These are phyloP conservation scores for Paramecium tetraurelia DNA, from an alignment of 73 alveolate genomes.

Conservation along the genomic window DNA sequence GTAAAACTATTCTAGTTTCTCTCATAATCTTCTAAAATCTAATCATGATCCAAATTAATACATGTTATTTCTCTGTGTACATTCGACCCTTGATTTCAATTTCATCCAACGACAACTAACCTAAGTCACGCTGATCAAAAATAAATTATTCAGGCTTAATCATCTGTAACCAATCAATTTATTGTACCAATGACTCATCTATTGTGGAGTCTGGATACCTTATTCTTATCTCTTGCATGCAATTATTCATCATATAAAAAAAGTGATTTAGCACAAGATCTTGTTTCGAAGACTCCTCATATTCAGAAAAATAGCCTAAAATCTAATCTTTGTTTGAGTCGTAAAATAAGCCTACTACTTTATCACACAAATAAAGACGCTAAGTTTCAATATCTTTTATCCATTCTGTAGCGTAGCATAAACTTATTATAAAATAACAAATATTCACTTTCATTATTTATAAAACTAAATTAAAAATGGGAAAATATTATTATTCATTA, in stretches of 20 bases:
- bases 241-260: constrained; percentile 8
- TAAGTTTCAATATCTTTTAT: not conserved
- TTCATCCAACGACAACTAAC: not conserved
- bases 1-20: not conserved
- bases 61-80: not conserved
- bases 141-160: not conserved
- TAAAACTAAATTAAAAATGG: not conserved
- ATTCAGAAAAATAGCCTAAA: not conserved
- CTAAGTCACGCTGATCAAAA: not conserved
- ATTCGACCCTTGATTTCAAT: not conserved
- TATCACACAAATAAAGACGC: constrained; percentile 3
- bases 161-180: not conserved
- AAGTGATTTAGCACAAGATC: not conserved
- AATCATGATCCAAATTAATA: not conserved
- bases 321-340: not conserved
- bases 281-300: not conserved
- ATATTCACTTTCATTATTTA: not conserved
- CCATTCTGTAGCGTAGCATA: not conserved
- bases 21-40: not conserved
- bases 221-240: not conserved
- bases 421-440: not conserved
- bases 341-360: not conserved
- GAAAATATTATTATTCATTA: no score
- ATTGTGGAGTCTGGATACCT: not conserved
- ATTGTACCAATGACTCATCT: not conserved